Base-by-base conservation (phyloP, 2,329 filamentous ascomycete species). In the Chalaropsis thielavioides region DNA sequence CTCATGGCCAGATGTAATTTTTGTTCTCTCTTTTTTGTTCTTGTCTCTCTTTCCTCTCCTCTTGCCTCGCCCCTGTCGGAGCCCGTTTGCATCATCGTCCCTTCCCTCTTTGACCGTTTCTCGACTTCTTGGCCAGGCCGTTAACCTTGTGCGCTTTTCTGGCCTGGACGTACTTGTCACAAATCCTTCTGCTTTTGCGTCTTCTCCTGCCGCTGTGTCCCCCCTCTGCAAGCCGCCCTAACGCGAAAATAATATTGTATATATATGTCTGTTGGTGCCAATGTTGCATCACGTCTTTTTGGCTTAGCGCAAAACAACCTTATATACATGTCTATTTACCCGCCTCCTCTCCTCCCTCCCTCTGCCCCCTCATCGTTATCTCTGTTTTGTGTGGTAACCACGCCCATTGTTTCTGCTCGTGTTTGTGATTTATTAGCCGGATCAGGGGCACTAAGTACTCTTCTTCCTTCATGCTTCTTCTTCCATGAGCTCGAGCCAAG, bases 371-470 rank as follows among this genome's bases (percentile, higher is more conserved):
- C 27, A 35, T 58, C 54, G 35, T 38, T 10, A 19, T 58, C 27
- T 58, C 11, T n/a, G 54, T 10, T 7, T 27, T n/a, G 27, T 10
- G 4, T 38, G 22, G 31, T 58, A 58, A 38, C 31, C 24, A 35
- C 54, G 7, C 31, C n/a, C 8, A n/a, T n/a, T 58, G 54, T 58
- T 38, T 58, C 54, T 58, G 13, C 6, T n/a, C 24, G 54, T 38
- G 54, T 58, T 58, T 58, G 54, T 58, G 54, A n/a, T 58, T 58
- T 38, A 58, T 38, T 58, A 58, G 54, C 15, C 10, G 54, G 54
- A 38, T 27, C n/a, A 38, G 54, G 51, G 54, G 27, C n/a, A 38
- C 15, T 38, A 46, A n/a, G 43, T 58, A n/a, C 17, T 58, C 27
- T 15, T 58, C 24, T 17, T 17, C 54, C 54, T 58, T 58, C 27